Percentiles rank a stretch among this genome's conserved stretches.
phyloP scores from a whole-genome alignment of 23 red algal genomes.

The Chondrus crispus region DNA sequence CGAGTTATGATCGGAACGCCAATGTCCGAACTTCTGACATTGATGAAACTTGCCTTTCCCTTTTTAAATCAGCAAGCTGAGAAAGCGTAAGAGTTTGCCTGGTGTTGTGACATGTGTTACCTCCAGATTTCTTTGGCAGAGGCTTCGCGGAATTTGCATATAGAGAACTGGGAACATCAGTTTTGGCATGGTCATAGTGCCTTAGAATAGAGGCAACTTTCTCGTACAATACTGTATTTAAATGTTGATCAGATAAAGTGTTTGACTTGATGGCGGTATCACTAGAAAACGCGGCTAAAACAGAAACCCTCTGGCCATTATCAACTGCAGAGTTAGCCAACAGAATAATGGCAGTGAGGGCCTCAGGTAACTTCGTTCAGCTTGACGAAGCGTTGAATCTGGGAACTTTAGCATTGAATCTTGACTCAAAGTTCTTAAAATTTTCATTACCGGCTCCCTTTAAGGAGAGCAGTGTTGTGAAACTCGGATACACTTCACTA shows the following conservation, averaged over 20 bases:
- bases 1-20: neutral
- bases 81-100: neutral
- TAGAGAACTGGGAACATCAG: neutral
- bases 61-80: neutral
- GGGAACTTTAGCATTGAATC: neutral
- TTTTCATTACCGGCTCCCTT: neutral
- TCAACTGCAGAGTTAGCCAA: neutral
- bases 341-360: neutral
- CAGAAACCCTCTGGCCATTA: neutral
- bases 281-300: neutral
- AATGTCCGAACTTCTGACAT: neutral
- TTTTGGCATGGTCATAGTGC: neutral
- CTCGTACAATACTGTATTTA: neutral
- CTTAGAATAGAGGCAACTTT: neutral
- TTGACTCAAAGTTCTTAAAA: constrained; percentile 18
- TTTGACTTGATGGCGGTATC: neutral
- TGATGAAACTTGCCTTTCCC: neutral
- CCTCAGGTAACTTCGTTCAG: neutral
- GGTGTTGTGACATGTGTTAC: neutral
- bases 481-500: neutral
- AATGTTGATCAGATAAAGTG: neutral
- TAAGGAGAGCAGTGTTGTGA: neutral
- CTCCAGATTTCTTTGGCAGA: neutral
- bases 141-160: neutral
- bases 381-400: constrained; percentile 8